Conservation (phyloP, 2,329 filamentous ascomycete genomes). For the Ambrosiella beaveri region DNA sequence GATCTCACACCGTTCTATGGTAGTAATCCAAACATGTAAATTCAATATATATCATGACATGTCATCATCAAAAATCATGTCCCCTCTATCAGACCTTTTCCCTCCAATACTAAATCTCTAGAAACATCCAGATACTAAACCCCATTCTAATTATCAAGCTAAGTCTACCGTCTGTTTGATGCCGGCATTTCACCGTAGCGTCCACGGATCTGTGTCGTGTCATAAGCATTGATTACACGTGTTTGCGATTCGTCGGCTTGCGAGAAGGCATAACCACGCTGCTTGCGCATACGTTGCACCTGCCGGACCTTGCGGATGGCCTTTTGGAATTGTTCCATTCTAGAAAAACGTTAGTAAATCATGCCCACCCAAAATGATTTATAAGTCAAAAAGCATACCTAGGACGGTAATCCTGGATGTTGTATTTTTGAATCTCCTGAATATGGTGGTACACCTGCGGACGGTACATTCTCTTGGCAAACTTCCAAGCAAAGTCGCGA, state of each 20-base stretch:
- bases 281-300: conserved; percentile 97
- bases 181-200: conserved; percentile 85
- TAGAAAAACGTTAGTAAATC: conserved; percentile 20
- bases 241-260: conserved; percentile 95
- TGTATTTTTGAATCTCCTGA: conserved; percentile 99
- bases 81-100: not conserved
- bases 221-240: conserved; percentile 87
- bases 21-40: not conserved
- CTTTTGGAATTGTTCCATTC: conserved; percentile 99
- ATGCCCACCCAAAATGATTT: conserved; percentile 8
- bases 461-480: conserved; percentile 90
- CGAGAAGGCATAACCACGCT: conserved; percentile 94
- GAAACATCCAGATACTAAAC: not conserved
- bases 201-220: conserved; percentile 83
- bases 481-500: conserved; percentile 92
- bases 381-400: conserved; percentile 39
- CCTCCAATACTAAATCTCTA: not conserved
- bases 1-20: not conserved
- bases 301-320: conserved; percentile 96
- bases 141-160: not conserved
- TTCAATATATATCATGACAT: not conserved
- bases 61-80: not conserved
- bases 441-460: conserved; percentile 95
- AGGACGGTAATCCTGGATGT: conserved; percentile 95
- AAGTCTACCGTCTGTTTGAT: conserved; percentile 18